Evolutionary conservation across 345 rosid species (phyloP), one percentile per base, ranked within the genome.

Genomic region (Nephelium lappaceum): DNA sequence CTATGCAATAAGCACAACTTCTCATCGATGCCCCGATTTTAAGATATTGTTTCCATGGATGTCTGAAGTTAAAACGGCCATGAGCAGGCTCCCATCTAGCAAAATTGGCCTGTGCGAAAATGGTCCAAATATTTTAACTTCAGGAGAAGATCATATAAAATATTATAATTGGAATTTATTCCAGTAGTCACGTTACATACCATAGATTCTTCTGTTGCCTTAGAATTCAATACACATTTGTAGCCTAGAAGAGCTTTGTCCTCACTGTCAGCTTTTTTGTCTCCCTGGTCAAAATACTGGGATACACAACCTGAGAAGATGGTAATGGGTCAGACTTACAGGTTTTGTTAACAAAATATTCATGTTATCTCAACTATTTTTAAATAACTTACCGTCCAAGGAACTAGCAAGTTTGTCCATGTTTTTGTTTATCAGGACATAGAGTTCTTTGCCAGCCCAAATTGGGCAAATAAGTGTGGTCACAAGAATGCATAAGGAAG

Each of bases 61-160:
- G 87, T 15, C 76, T 78, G 82, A 84, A 89, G 77, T 38, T 80
- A 82, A 89, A 89, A 24, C 14, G 67, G 49, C 92, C 92, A 81
- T 89, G 92, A 14, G 83, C 82, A 70, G 92, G 92, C 62, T 89
- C 90, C 89, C 88, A 87, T 82, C 86, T 81, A 0, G 89, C 87
- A 42, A 87, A 85, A 72, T 75, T 87, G 21, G 87, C 84, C 90
- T 87, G 69, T 57, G 19, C 1, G 43, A 25, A n/a, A 45, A 45
- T 41, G 16, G 9, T 72, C n/a, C 38, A 41, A 43, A 25, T 15
- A 43, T 61, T 25, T n/a, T n/a, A n/a, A n/a, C n/a, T n/a, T n/a
- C n/a, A n/a, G n/a, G n/a, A n/a, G n/a, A n/a, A 49, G 55, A 38
- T 67, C 5, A 14, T 23, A 36, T 42, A 8, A 51, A 21, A 11